These are phyloP conservation scores for Blastomyces gilchristii DNA, from an alignment of 2,329 filamentous ascomycete species.

Conservation along the genomic window DNA sequence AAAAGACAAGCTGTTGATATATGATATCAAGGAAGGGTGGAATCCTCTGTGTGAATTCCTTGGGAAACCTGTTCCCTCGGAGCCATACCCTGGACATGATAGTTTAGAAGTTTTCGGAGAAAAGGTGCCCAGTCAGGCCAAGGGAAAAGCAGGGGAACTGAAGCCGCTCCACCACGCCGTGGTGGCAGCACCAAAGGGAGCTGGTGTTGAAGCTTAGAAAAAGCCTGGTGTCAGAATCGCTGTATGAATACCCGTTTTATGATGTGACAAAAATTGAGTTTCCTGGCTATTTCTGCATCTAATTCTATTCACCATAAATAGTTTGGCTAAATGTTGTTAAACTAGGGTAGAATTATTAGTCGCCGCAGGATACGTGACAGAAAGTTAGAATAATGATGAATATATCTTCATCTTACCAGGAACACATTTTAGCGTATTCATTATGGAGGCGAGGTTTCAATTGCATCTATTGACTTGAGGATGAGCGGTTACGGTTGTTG, in stretches of 20 bases:
- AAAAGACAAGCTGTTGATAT: slow-evolving; percentile 43
- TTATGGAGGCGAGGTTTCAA: background rate
- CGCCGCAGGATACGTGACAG: background rate
- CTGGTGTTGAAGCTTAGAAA: background rate
- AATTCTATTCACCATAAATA: background rate
- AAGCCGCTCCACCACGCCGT: background rate
- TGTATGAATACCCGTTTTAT: background rate
- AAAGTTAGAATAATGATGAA: background rate
- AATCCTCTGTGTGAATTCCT: slow-evolving; percentile 47
- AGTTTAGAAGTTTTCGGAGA: background rate
- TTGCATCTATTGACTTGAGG: background rate
- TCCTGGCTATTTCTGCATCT: background rate
- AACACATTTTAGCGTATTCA: background rate
- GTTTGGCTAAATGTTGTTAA: background rate
- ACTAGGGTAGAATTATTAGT: background rate
- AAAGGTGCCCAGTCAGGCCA: slow-evolving; percentile 44
- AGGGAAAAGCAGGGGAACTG: slow-evolving; percentile 28
- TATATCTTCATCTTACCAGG: background rate
- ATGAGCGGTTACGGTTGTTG: background rate
- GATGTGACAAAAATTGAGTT: background rate
- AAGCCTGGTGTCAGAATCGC: background rate
- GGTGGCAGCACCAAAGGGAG: too few relatives aligned
- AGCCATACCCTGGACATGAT: slow-evolving; percentile 28
- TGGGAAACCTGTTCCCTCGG: slow-evolving; percentile 41
- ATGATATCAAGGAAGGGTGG: slow-evolving; percentile 46